Evolutionary conservation across 2,329 filamentous ascomycete species (phyloP), one percentile per base, ranked within the genome.

Genomic region (Penicillium sp.): DNA sequence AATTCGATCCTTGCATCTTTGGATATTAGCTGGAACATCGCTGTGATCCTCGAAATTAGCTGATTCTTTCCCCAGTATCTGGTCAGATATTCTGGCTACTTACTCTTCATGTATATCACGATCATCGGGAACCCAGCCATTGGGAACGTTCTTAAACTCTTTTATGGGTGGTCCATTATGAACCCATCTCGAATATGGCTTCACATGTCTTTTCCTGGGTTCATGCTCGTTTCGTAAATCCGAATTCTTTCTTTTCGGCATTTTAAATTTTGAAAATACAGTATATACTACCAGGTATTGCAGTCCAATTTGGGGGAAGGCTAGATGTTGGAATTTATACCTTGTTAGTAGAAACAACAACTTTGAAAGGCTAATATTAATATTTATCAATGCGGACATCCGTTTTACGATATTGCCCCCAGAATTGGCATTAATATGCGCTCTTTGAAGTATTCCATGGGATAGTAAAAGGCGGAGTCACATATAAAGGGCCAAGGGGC

Each of bases 1-100:
- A 16, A 52, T 48, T 23, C 50, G 33, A 5, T 52, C 33, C 11
- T 43, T 24, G 13, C 50, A 48, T 52, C 50, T 31, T 26, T 42
- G 7, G 24, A 52, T 48, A 26, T 52, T 52, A 9, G 21, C 50
- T 5, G 28, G 18, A n/a, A 52, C 34, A 14, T 52, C 50, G 10
- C 50, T 52, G 33, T 10, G 26, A 11, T 11, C 26, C 11, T n/a
- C 14, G 4, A 34, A 8, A 13, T n/a, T 10, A 34, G 31, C 14
- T 4, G 31, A n/a, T 34, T 13, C 7, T 10, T 10, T 34, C 14
- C 14, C 8, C 31, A 18, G 34, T 16, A 26, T 4, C 24, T 8
- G 19, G 14, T 6, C 28, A 37, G 28, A 26, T 4, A n/a, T n/a
- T 23, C 16, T 19, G 4, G 13, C 18, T n/a, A 23, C 45, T 48